Evolutionary conservation across 352 stramenopile species (phyloP).

Genomic region (Pythium vanterpoolii): DNA sequence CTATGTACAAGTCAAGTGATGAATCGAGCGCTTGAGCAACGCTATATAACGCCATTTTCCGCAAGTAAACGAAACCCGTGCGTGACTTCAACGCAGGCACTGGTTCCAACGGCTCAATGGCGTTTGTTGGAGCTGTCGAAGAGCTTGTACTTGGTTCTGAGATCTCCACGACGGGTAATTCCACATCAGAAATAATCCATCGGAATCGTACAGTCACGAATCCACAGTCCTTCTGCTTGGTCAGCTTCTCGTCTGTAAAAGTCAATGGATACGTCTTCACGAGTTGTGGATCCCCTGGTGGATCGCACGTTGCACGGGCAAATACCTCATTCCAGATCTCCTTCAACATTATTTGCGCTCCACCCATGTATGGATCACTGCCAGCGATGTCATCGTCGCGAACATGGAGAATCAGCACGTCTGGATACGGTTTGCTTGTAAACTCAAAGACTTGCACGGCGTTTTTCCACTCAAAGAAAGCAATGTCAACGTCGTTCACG

Average conservation of each 20-base stretch:
- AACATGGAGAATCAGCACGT: conserved; percentile 31
- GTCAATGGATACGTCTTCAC: conserved; percentile 30
- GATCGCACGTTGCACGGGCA: conserved; percentile 1
- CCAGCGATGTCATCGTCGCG: conserved; percentile 39
- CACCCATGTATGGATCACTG: conserved; percentile 43
- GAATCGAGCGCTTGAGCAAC: conserved; percentile 23
- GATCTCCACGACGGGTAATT: conserved; percentile 20
- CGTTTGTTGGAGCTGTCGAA: not conserved
- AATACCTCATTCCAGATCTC: conserved; percentile 28
- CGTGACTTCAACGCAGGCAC: not conserved
- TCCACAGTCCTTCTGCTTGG: conserved; percentile 35
- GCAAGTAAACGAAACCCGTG: conserved; percentile 25
- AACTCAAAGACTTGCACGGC: conserved; percentile 41
- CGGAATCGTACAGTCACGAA: conserved; percentile 37
- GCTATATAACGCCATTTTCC: conserved; percentile 25
- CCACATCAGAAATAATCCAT: conserved; percentile 32
- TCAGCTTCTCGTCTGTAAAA: conserved; percentile 40
- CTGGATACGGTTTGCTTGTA: conserved; percentile 30
- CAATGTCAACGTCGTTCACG: conserved; percentile 37
- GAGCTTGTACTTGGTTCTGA: not conserved
- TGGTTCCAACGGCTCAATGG: not conserved
- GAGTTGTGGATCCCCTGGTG: conserved; percentile 25
- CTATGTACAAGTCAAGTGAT: conserved; percentile 40
- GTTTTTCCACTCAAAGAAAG: conserved; percentile 50
- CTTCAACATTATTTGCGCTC: conserved; percentile 28